Percentiles rank a stretch among this genome's conserved stretches.
Conservation (phyloP, 2,329 filamentous ascomycete species). For the Fusarium tricinctum region DNA sequence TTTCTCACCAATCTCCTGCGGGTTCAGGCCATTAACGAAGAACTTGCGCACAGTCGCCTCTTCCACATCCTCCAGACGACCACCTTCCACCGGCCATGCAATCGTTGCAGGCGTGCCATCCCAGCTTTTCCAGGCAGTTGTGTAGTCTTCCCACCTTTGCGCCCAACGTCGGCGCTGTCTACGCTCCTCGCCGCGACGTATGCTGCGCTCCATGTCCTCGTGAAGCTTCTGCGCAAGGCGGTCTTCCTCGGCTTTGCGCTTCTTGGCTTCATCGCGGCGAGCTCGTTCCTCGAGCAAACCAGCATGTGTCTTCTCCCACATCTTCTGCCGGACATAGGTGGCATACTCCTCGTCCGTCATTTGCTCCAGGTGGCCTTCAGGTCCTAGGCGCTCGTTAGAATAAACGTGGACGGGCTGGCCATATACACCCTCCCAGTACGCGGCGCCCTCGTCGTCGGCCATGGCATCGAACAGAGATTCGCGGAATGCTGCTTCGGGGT, state of each 20-base stretch:
- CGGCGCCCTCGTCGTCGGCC: constrained; percentile 94
- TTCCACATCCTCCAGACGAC: constrained; percentile 66
- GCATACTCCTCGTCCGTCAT: constrained; percentile 97
- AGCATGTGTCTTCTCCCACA: constrained; percentile 96
- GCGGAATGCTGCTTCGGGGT: constrained; percentile 83
- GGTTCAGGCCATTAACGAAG: constrained; percentile 66
- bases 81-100: constrained; percentile 81
- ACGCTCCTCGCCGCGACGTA: constrained; percentile 76
- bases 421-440: constrained; percentile 97
- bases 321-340: constrained; percentile 83
- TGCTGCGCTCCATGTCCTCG: constrained; percentile 76
- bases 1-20: constrained; percentile 61
- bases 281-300: constrained; percentile 84
- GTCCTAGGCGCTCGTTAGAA: constrained; percentile 61
- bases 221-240: constrained; percentile 66
- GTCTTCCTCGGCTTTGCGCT: constrained; percentile 66
- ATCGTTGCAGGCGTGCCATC: constrained; percentile 60
- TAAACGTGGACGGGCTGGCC: constrained; percentile 94
- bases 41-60: constrained; percentile 77
- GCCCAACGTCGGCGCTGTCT: constrained; percentile 67
- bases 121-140: constrained; percentile 71
- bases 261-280: constrained; percentile 67
- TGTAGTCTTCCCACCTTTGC: constrained; percentile 75
- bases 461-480: constrained; percentile 97
- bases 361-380: constrained; percentile 74